These are phyloP conservation scores for Corylus heterophylla DNA, from an alignment of 306 rosid genomes.

Conservation along the genomic window DNA sequence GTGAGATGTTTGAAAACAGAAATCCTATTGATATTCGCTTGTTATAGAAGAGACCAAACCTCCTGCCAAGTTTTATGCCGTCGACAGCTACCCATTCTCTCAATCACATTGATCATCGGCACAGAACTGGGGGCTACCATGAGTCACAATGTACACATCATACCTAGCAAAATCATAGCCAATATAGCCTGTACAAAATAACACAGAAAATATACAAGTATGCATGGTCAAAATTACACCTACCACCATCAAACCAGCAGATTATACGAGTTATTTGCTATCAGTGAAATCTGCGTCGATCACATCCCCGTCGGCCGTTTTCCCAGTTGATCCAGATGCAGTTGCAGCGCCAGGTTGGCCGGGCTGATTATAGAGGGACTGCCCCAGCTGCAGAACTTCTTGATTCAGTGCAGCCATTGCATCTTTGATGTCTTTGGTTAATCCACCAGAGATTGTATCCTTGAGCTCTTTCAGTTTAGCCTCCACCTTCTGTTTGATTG, in stretches of 20 bases:
- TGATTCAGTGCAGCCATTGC: conserved; percentile 88
- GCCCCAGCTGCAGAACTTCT: conserved; percentile 91
- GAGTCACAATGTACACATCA: background rate
- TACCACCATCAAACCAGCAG: too few species aligned
- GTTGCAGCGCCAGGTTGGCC: conserved; percentile 49
- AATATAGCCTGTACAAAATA: conserved; percentile 1
- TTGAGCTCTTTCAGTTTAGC: conserved; percentile 76
- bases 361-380: conserved; percentile 85
- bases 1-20: background rate
- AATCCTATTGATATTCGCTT: background rate
- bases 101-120: background rate
- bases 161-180: background rate
- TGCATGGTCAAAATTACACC: background rate
- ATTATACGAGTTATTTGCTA: conserved; percentile 35
- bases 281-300: conserved; percentile 86
- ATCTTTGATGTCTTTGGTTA: conserved; percentile 72
- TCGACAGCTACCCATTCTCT: background rate
- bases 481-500: conserved; percentile 87
- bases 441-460: conserved; percentile 73
- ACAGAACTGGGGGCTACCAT: background rate
- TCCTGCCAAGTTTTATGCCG: background rate
- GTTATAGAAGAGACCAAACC: background rate
- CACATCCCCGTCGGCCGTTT: conserved; percentile 58
- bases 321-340: conserved; percentile 53
- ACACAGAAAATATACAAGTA: background rate